These are phyloP conservation scores for Actinomucor elegans DNA, from an alignment of 371 early-diverging fungal species.

Conservation along the genomic window DNA sequence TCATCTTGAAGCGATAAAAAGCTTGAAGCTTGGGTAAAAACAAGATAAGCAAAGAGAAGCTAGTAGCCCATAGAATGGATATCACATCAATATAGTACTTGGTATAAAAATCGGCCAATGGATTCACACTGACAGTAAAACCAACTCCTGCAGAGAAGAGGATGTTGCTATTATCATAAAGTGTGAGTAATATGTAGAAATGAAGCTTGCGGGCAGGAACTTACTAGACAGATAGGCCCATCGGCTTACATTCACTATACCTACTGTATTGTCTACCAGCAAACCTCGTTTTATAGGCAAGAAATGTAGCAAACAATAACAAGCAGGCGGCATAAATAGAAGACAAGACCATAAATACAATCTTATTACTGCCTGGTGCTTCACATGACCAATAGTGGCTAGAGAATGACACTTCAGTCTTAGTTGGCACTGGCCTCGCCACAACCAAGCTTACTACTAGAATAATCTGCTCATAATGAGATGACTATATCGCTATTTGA, in stretches of 20 bases:
- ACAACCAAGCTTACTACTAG: slow-evolving; percentile 39
- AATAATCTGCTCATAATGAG: slow-evolving; percentile 34
- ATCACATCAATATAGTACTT: slow-evolving; percentile 54
- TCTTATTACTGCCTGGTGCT: slow-evolving; percentile 17
- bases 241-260: slow-evolving; percentile 63
- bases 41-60: slow-evolving; percentile 52
- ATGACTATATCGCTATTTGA: too few relatives aligned
- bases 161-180: slow-evolving; percentile 55
- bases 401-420: slow-evolving; percentile 38
- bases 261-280: slow-evolving; percentile 52
- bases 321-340: slow-evolving; percentile 41
- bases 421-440: slow-evolving; percentile 35
- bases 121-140: slow-evolving; percentile 52
- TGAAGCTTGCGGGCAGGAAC: too few relatives aligned
- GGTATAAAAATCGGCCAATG: slow-evolving; percentile 52
- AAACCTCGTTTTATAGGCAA: slow-evolving; percentile 59
- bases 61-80: slow-evolving; percentile 55
- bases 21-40: slow-evolving; percentile 59
- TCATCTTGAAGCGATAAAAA: slow-evolving; percentile 23
- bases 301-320: slow-evolving; percentile 53
- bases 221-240: slow-evolving; percentile 65
- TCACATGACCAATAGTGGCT: slow-evolving; percentile 52
- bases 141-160: slow-evolving; percentile 54
- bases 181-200: not conserved
- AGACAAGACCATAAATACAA: slow-evolving; percentile 31